phyloP scores from a whole-genome alignment of 768 basidiomycete species.

The Dioszegia aurantiaca region DNA sequence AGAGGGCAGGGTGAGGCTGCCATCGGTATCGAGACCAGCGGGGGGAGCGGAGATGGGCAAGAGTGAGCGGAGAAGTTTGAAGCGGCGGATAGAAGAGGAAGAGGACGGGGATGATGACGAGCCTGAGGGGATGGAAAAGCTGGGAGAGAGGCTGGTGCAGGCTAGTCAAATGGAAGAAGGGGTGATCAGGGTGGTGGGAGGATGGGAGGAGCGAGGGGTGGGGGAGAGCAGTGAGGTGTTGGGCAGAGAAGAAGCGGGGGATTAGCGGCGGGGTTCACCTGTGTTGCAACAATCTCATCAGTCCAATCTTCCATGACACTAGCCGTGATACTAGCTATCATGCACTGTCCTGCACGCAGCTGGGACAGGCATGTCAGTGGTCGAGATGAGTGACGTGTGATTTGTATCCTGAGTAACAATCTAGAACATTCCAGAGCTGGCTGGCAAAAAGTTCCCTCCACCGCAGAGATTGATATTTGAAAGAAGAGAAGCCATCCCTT shows the following conservation, averaged over 20 bases:
- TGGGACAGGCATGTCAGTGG: too few species aligned
- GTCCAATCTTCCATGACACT: too few species aligned
- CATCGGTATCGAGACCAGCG: conserved; percentile 32
- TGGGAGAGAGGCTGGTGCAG: conserved; percentile 43
- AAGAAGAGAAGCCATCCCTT: background rate
- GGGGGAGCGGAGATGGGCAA: conserved; percentile 17
- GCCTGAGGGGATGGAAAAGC: conserved; percentile 42
- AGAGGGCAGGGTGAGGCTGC: conserved; percentile 35
- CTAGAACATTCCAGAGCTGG: conserved; percentile 4
- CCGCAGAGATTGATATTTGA: background rate
- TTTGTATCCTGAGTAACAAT: background rate
- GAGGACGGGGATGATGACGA: conserved; percentile 42
- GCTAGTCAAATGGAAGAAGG: conserved; percentile 42
- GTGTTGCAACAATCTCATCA: too few species aligned
- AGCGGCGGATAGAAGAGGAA: conserved; percentile 17
- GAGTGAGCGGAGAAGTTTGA: conserved; percentile 14
- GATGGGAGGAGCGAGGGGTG: conserved; percentile 43
- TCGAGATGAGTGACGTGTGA: background rate
- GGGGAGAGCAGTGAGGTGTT: conserved; percentile 44
- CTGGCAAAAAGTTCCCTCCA: conserved; percentile 2
- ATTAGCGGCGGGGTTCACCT: too few species aligned
- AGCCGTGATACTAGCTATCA: too few species aligned
- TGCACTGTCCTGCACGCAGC: too few species aligned
- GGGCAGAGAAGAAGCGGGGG: conserved; percentile 42
- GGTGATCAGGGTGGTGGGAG: conserved; percentile 33